phyloP scores from a whole-genome alignment of 2,329 filamentous ascomycete genomes.

The Juglanconis oblonga region DNA sequence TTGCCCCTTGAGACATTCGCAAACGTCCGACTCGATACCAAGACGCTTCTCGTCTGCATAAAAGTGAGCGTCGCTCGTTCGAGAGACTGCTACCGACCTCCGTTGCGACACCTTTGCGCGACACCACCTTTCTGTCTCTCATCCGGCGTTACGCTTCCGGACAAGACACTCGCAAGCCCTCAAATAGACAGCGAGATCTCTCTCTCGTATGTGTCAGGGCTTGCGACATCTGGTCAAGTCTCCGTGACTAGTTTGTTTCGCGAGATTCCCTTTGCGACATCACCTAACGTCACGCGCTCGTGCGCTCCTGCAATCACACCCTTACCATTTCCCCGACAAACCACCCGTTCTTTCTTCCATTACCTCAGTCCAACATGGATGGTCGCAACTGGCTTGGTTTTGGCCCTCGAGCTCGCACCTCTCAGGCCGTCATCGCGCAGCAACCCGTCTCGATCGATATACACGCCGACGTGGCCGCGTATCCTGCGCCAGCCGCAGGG shows the following conservation, averaged over 20 bases:
- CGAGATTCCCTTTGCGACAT: not conserved
- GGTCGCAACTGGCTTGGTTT: conserved; percentile 11
- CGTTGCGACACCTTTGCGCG: not conserved
- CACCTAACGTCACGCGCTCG: not conserved
- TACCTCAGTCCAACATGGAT: not conserved
- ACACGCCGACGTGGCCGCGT: not conserved
- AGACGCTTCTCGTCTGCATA: not conserved
- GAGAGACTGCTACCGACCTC: not conserved
- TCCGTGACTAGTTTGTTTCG: not conserved
- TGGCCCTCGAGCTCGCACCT: conserved; percentile 1
- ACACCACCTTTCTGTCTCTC: not conserved
- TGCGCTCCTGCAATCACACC: too few relatives aligned
- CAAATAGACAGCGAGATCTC: not conserved
- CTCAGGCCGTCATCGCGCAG: conserved; percentile 1
- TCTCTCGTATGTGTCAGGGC: not conserved
- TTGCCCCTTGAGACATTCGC: not conserved
- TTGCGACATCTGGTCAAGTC: not conserved
- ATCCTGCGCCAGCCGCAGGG: not conserved
- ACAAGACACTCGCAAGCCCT: not conserved
- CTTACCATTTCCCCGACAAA: not conserved
- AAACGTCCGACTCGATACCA: not conserved
- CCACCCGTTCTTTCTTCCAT: not conserved
- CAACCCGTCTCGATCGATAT: not conserved
- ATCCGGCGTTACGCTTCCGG: not conserved
- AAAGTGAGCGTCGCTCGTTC: not conserved